phyloP scores from a whole-genome alignment of 2,329 filamentous ascomycete genomes.

The Raffaelea ambrosiae region DNA sequence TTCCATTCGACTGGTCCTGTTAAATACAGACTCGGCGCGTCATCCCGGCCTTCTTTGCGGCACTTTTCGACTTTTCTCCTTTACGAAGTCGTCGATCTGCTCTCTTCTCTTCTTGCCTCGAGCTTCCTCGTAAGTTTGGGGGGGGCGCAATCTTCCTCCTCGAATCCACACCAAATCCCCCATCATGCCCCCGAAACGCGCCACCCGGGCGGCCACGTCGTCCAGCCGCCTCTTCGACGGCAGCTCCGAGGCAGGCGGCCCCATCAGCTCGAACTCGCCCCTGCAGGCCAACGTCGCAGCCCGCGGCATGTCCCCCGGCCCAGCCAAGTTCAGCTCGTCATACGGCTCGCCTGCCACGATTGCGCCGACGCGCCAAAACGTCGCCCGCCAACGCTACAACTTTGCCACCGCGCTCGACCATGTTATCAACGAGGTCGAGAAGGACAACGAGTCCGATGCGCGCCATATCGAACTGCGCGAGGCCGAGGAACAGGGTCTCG shows the following conservation, averaged over 20 bases:
- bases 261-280: conserved; percentile 5
- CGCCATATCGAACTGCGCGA: conserved; percentile 10
- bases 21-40: too few species aligned
- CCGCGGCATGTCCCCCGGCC: conserved; percentile 15
- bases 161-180: too few species aligned
- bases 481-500: conserved; percentile 8
- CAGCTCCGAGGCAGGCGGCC: conserved; percentile 13
- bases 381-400: conserved; percentile 14
- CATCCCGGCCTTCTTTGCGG: not conserved
- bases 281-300: conserved; percentile 6
- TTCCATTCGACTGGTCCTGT: too few species aligned
- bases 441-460: conserved; percentile 14
- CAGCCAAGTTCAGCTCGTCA: conserved; percentile 15
- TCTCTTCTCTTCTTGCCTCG: not conserved
- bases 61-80: not conserved
- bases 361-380: conserved; percentile 11
- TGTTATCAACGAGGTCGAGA: conserved; percentile 13
- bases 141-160: too few species aligned
- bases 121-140: too few species aligned
- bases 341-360: conserved; percentile 15
- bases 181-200: conserved; percentile 13
- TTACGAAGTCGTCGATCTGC: not conserved
- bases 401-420: conserved; percentile 13
- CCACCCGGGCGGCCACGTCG: conserved; percentile 7
- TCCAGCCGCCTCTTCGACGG: conserved; percentile 13